Base-by-base conservation (phyloP, 2,329 filamentous ascomycete species). In the Canariomyces notabilis region DNA sequence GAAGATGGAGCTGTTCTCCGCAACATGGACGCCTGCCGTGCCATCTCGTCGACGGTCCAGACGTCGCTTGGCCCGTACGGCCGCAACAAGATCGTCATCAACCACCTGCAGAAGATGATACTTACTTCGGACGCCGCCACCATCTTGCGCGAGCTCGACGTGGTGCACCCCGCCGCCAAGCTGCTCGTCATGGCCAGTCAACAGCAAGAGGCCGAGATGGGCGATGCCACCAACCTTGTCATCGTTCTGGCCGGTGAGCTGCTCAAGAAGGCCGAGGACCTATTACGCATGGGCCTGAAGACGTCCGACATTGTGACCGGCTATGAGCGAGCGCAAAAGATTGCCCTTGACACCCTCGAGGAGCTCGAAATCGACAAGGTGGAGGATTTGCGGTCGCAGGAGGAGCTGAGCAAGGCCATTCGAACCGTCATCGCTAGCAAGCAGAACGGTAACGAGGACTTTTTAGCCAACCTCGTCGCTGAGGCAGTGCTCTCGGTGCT, bases 71-170 rank as follows among this genome's bases (percentile, higher is more conserved):
- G 93, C 42, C 93, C 93, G 50, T 96, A 95, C 71, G 93, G 93
- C 63, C 87, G 93, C 70, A 98, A 98, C 78, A 98, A 98, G 76
- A 90, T 98, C 65, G 89, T 98, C 73, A 97, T 98, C 77, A 98
- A 98, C 77, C 94, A 98, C 73, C 79, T 98, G 54, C 89, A 95
- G 70, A 98, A 98, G 79, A 96, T 98, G 93, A 95, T 96, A 61
- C 77, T 98, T 56, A 98, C 94, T 59, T 97, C 90, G 51, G 93
- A 98, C 65, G 93, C 93, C 56, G 93, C 93, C 57, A 97, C 93
- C 35, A 98, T 98, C 65, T 79, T 98, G 59, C 85, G 89, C 63
- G 94, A 98, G 74, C 82, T 98, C 67, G 93, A 98, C 64, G 93
- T 98, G 53, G 90, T 98, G 46, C 93, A 98, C 74, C 93, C 94